phyloP scores from a whole-genome alignment of 345 rosid genomes.

The Eutrema yunnanense region DNA sequence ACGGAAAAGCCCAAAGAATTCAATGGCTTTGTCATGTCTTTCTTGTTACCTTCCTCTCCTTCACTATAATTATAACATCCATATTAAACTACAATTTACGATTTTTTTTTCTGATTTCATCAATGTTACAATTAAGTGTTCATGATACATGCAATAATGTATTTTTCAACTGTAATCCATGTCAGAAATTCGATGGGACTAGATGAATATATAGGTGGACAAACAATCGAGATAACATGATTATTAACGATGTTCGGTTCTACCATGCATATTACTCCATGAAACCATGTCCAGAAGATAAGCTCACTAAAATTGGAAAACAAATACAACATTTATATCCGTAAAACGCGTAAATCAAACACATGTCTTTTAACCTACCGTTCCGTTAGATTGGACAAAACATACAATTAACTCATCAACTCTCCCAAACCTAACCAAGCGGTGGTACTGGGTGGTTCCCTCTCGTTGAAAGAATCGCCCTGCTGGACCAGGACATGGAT shows the following conservation, averaged over 20 bases:
- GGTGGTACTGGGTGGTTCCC: too few relatives aligned
- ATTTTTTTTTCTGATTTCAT: not conserved
- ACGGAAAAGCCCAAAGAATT: constrained; percentile 46
- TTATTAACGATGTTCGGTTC: not conserved
- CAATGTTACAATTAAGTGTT: not conserved
- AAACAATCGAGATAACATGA: not conserved
- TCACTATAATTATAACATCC: not conserved
- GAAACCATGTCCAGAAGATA: not conserved
- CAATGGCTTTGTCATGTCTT: constrained; percentile 41
- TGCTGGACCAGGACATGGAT: too few relatives aligned
- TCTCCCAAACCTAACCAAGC: not conserved
- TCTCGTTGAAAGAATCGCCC: too few relatives aligned
- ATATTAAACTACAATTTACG: not conserved
- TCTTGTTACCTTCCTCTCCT: constrained; percentile 29
- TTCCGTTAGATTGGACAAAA: too few relatives aligned
- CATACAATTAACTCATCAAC: not conserved
- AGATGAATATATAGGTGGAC: not conserved
- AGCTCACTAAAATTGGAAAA: not conserved
- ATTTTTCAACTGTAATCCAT: not conserved
- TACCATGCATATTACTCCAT: not conserved
- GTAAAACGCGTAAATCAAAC: too few relatives aligned
- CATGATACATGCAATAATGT: not conserved
- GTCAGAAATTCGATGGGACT: not conserved
- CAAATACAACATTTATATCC: not conserved
- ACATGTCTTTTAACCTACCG: too few relatives aligned